Base-by-base conservation (phyloP, 371 early-diverging fungal species). In the Syncephalastrum contaminatum region DNA sequence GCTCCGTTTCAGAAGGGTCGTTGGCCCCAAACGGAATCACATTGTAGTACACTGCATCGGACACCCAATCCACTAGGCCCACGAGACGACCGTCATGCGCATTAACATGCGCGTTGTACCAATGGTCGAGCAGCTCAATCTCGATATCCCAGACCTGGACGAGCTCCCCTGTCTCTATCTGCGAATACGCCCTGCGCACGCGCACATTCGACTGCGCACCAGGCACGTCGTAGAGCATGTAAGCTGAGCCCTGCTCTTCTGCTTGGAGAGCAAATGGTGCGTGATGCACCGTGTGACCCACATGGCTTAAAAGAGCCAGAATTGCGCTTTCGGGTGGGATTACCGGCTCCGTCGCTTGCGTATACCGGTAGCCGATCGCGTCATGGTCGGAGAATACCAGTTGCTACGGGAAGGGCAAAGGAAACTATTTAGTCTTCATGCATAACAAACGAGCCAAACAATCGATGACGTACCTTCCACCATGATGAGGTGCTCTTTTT, bases 11-110 rank as follows among this genome's bases (percentile, higher is more conserved):
- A 1, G 72, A 68, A 10, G 98, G 98, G 67, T 95, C 94, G 59
- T 92, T 91, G 49, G 74, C 74, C n/a, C 93, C 93, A 61, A 94
- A 71, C 2, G 96, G 96, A 62, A 80, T 95, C 55, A 96, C 91
- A 52, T 85, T 86, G 75, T 89, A 93, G 46, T 75, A 76, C 48
- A 85, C 72, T 45, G 53, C 62, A 66, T 92, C 86, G 15, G 85
- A 63, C 8, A 92, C 92, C 96, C 96, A 97, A 74, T 96, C 94
- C 14, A 93, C 71, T 20, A 97, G 74, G 40, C 83, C 71, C 41
- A 89, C 55, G 12, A 95, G 76, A 54, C 86, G 70, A 41, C 90
- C 89, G 52, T 78, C 81, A 56, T 77, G 73, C 13, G 94, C 87
- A 58, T 89, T 80, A 41, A 97, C 82, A 49, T 92, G 92, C 13